Evolutionary conservation across 2,329 filamentous ascomycete genomes (phyloP), one percentile per base, ranked within the genome.

Genomic region (Tolypocladium tundrense): DNA sequence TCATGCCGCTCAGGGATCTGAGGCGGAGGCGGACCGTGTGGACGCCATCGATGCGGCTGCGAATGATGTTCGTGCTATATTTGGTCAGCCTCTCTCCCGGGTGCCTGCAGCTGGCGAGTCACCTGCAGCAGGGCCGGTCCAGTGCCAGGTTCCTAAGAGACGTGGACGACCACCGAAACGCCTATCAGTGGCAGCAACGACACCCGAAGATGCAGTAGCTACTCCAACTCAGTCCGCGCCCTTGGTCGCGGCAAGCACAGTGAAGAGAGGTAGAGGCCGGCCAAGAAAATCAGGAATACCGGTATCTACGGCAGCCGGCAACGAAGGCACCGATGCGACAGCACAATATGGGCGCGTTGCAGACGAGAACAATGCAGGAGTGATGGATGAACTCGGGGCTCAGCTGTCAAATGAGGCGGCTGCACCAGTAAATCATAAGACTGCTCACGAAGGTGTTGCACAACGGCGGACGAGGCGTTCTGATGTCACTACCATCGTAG

Each of bases 11-110:
- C 42, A 21, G 37, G 37, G 11, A 50, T 33, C 42, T 31, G 59
- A 16, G 54, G 45, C 27, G 57, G 62, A 27, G 57, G 56, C 57
- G 41, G 50, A 48, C 14, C 52, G 39, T n/a, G 60, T 61, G 19
- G 60, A 55, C 27, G 69, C 73, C n/a, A 67, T 77, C 27, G 75
- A 78, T 58, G 62, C 77, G 6, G 77, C 77, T 52, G 65, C 71
- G 54, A 61, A 72, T 56, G 68, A 70, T n/a, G 67, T 71, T 52
- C 65, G 66, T 5, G 68, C 66, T 11, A 58, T 71, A 3, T 64
- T 72, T 21, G 65, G 50, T 55, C 45, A 57, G 33, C 39, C 57
- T 43, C 14, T 41, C 19, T 16, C 19, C 9, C 33, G 2, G 33
- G 35, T 50, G 10, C 42, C 57, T n/a, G 33, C 52, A 19, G 53